phyloP scores from a whole-genome alignment of 257 asterid species.

The Solanum neorickii region DNA sequence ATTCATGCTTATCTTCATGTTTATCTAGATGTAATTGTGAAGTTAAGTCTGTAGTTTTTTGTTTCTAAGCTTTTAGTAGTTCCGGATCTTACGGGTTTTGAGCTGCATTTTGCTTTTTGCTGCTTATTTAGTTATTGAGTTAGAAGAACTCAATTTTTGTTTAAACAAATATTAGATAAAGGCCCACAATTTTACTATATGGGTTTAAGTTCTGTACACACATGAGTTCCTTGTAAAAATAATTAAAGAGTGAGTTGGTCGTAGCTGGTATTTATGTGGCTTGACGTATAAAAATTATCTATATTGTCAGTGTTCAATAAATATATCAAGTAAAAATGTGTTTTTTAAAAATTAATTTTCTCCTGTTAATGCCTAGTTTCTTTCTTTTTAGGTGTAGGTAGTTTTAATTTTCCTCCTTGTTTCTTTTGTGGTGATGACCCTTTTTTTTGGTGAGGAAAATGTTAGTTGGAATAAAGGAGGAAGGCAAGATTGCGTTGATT shows the following conservation, averaged over 20 bases:
- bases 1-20: neutral
- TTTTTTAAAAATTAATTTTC: neutral
- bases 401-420: neutral
- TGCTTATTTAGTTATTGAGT: neutral
- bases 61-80: neutral
- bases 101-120: neutral
- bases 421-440: neutral
- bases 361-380: neutral
- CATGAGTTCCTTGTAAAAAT: neutral
- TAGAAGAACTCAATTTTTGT: neutral
- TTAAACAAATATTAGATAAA: neutral
- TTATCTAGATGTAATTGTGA: neutral
- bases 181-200: neutral
- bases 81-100: conserved; percentile 1
- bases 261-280: neutral
- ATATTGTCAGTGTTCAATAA: neutral
- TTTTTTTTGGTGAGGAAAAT: neutral
- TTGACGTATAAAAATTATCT: neutral
- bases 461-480: neutral
- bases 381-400: neutral
- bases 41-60: neutral
- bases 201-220: neutral
- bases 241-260: neutral
- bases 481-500: neutral
- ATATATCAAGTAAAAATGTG: neutral